Evolutionary conservation across 23 red algal genomes (phyloP), one percentile per base, ranked within the genome.

Genomic region (Gracilaria vermiculophylla): DNA sequence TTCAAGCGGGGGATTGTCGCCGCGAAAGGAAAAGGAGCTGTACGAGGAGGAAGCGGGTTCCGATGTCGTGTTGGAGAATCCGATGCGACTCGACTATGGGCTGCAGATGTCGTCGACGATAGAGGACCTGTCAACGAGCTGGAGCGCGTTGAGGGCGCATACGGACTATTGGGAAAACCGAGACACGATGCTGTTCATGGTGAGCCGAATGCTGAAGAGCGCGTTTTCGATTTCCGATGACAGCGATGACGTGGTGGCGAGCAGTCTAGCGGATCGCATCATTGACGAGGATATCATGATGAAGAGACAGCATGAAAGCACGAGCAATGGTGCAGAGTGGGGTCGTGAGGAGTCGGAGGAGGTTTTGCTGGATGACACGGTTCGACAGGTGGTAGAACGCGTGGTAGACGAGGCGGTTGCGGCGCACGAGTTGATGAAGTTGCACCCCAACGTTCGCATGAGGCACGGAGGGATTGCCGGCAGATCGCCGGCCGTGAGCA

Each of bases 161-260:
- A 90, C 79, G 0, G 93, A 95, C 33, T 95, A 89, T 77, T 95
- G 93, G 93, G 81, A 73, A 36, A 90, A 87, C 43, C 78, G 93
- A 2, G 93, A 95, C 49, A 70, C 77, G 2, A 86, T 86, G 78
- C 85, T 95, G 55, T 74, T 88, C 70, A 61, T 95, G 72, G 62
- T 95, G 19, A 53, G 71, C 24, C 44, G 62, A 13, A 81, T 94
- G 92, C 24, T 94, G 61, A 85, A 86, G 50, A 77, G 69, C 28
- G 8, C 87, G 62, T 58, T 53, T 79, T 75, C 24, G 16, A 73
- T 87, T 58, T 36, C 39, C 11, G 82, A 87, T 48, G 76, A 79
- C 21, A 49, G 5, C 20, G 76, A 60, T 60, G 76, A 79, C 28
- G 48, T 33, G 23, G 49, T 24, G 17, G 80, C 45, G 47, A 67